Conservation (phyloP, 2,329 filamentous ascomycete genomes). For the Sclerotinia sclerotiorum region DNA sequence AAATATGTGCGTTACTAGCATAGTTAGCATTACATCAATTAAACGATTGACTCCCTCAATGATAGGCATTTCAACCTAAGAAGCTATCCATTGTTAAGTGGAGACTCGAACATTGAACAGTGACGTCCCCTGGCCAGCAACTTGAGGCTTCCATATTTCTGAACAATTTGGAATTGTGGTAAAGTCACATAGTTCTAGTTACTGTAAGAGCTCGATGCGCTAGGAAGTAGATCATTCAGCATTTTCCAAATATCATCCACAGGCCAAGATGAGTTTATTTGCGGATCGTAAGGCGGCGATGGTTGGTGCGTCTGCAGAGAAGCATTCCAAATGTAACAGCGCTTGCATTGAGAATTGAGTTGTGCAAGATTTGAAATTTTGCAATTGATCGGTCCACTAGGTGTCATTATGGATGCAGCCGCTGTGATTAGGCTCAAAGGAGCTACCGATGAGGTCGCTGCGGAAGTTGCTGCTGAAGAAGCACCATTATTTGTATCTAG, state of each 20-base stretch:
- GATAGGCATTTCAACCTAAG: too few species aligned
- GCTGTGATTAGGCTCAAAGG: neutral
- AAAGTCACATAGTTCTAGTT: constrained; percentile 5
- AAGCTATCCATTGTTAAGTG: neutral
- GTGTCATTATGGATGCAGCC: neutral
- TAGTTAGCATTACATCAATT: constrained; percentile 42
- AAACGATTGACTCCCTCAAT: neutral
- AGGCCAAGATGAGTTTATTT: constrained; percentile 47
- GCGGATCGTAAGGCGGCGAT: neutral
- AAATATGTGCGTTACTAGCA: constrained; percentile 39
- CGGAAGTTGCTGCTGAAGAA: neutral
- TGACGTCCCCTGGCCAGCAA: neutral
- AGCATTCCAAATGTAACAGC: constrained; percentile 5
- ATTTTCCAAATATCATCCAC: constrained; percentile 47
- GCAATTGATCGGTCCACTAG: neutral
- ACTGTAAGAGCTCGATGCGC: constrained; percentile 39
- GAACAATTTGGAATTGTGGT: neutral
- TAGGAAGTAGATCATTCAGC: constrained; percentile 50
- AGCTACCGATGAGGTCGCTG: neutral
- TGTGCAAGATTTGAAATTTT: constrained; percentile 1
- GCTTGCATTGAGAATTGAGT: constrained; percentile 19
- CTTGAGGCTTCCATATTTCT: neutral
- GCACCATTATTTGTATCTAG: neutral
- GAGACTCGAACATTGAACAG: neutral
- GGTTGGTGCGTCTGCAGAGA: constrained; percentile 4